phyloP scores from a whole-genome alignment of 164 flowering plant genomes.

The Amborella trichopoda region DNA sequence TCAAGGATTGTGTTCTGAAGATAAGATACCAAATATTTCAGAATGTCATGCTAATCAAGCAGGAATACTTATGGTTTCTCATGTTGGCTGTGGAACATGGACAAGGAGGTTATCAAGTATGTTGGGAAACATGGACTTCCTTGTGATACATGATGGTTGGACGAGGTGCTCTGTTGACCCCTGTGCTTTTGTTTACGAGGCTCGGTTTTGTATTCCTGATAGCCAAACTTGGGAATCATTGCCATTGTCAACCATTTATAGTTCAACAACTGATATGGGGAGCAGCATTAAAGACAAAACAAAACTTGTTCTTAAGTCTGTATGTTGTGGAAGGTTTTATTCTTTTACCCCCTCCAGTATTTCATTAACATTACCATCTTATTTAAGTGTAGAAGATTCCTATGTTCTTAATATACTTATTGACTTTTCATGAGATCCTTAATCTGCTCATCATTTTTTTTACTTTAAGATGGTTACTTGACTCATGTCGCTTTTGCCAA shows the following conservation, averaged over 20 bases:
- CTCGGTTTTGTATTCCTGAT: constrained; percentile 63
- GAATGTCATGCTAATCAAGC: background rate
- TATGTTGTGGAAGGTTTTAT: constrained; percentile 83
- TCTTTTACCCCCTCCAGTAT: no score
- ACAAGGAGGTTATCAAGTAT: constrained; percentile 24
- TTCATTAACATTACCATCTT: no score
- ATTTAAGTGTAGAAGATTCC: no score
- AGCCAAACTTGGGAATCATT: constrained; percentile 82
- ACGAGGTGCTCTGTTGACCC: constrained; percentile 51
- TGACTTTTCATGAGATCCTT: no score
- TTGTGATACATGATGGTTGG: constrained; percentile 27
- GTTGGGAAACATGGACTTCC: constrained; percentile 2
- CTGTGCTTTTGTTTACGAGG: constrained; percentile 28
- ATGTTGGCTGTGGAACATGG: constrained; percentile 91
- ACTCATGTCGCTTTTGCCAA: no score
- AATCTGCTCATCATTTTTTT: no score
- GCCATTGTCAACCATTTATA: constrained; percentile 41
- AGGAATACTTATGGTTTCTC: constrained; percentile 72
- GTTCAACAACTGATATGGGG: constrained; percentile 31
- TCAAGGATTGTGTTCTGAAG: constrained; percentile 9
- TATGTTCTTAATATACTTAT: no score
- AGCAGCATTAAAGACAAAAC: constrained; percentile 21
- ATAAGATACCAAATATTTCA: background rate
- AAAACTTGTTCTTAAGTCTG: constrained; percentile 52
- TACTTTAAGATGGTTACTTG: no score